Conservation (phyloP, 2,329 filamentous ascomycete genomes). For the Chaetoscypha palmicola region DNA sequence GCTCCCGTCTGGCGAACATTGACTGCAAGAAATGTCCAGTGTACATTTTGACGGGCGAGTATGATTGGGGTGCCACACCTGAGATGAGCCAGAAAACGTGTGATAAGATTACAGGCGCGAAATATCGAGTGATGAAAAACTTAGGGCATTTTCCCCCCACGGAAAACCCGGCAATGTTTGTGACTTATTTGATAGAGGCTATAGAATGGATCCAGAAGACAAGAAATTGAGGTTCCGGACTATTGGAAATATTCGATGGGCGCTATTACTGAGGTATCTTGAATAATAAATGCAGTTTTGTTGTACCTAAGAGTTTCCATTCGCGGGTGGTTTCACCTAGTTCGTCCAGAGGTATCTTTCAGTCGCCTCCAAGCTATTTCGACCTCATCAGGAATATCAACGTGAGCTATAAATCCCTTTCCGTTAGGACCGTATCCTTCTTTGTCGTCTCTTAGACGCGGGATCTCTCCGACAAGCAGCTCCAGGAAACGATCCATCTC, state of each 20-base stretch:
- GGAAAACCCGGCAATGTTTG: conserved; percentile 11
- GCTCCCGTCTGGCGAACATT: conserved; percentile 37
- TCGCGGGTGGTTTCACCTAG: background rate
- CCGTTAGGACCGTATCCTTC: conserved; percentile 39
- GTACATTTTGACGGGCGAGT: conserved; percentile 41
- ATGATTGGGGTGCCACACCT: conserved; percentile 17
- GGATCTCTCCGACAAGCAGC: conserved; percentile 38
- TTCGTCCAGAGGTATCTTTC: background rate
- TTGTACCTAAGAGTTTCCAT: background rate
- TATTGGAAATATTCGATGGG: background rate
- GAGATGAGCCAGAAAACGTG: conserved; percentile 9
- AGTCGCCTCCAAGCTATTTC: conserved; percentile 2
- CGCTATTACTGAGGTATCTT: background rate
- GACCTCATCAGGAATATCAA: conserved; percentile 33
- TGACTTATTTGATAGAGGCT: conserved; percentile 13
- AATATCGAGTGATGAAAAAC: conserved; percentile 10
- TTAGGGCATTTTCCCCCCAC: conserved; percentile 14
- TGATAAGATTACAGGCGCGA: conserved; percentile 4
- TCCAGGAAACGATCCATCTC: conserved; percentile 34
- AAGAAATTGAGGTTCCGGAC: background rate
- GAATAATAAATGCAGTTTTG: background rate
- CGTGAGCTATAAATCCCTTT: conserved; percentile 38
- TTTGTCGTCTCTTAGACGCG: conserved; percentile 36
- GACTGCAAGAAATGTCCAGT: conserved; percentile 43
- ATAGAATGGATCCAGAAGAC: conserved; percentile 15